Conservation (phyloP, 176 grass and related monocot genomes). For the Thinopyrum elongatum region DNA sequence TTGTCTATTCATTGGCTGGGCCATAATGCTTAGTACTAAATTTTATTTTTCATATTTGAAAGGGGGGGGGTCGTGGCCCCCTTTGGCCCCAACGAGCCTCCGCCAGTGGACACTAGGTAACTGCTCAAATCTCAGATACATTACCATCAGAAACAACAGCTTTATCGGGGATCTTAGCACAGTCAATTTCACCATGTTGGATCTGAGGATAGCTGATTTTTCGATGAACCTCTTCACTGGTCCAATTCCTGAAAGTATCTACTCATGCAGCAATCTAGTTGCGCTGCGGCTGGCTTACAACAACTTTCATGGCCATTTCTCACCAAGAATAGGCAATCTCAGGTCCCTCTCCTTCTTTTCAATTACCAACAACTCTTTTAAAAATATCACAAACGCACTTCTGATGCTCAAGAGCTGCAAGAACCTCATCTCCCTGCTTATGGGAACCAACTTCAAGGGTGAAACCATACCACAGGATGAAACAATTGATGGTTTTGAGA, state of each 20-base stretch:
- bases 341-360: conserved; percentile 54
- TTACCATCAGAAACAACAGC: conserved; percentile 56
- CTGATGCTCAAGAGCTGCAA: conserved; percentile 51
- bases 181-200: conserved; percentile 55
- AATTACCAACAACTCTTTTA: conserved; percentile 43
- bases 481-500: conserved; percentile 52
- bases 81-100: too few species aligned
- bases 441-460: conserved; percentile 50
- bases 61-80: too few species aligned
- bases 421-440: conserved; percentile 47
- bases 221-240: conserved; percentile 55
- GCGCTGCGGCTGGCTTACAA: conserved; percentile 59
- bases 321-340: conserved; percentile 50
- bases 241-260: conserved; percentile 64
- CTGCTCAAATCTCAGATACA: conserved; percentile 48
- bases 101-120: conserved; percentile 26
- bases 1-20: too few species aligned
- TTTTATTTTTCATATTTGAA: too few species aligned
- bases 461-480: conserved; percentile 46
- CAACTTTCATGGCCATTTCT: conserved; percentile 44
- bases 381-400: conserved; percentile 57
- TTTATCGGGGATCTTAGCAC: conserved; percentile 48
- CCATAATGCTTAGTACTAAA: too few species aligned
- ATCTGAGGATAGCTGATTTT: conserved; percentile 55
- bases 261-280: conserved; percentile 52